phyloP scores from a whole-genome alignment of 1,284 basidiomycete genomes.

The Sanguinoderma infundibulare region DNA sequence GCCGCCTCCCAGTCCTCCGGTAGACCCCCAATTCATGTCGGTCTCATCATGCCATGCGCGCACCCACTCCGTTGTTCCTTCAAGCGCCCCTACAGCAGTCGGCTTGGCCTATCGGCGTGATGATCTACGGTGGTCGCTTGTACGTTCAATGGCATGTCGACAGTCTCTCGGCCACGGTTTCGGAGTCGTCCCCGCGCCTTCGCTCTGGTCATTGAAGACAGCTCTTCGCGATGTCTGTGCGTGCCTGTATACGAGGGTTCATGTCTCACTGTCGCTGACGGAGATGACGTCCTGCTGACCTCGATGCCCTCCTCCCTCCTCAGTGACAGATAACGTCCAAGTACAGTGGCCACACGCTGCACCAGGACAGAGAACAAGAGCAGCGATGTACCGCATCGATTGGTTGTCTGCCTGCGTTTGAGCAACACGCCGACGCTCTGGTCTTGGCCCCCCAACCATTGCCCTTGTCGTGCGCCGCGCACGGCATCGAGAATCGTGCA shows the following conservation, averaged over 20 bases:
- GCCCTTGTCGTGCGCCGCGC: not conserved
- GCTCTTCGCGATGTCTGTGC: not conserved
- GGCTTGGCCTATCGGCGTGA: not conserved
- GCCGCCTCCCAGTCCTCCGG: not conserved
- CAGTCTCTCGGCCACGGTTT: not conserved
- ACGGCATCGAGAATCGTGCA: not conserved
- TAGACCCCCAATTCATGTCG: not conserved
- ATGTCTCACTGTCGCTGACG: not conserved
- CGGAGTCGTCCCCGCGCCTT: not conserved
- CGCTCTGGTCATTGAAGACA: not conserved
- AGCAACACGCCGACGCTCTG: slow-evolving; percentile 18
- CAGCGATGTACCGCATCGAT: not conserved
- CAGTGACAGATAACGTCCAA: not conserved
- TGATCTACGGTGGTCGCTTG: not conserved
- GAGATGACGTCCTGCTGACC: not conserved
- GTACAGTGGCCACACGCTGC: not conserved
- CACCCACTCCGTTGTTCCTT: not conserved
- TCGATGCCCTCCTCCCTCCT: not conserved
- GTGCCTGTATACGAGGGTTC: not conserved
- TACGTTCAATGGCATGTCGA: not conserved
- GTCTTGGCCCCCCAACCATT: slow-evolving; percentile 2
- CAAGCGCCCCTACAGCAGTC: not conserved
- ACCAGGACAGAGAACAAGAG: not conserved
- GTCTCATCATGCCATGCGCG: not conserved
- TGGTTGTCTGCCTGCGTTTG: not conserved